Percentiles rank a stretch among this genome's conserved stretches.
Conservation (phyloP, 108 stramenopile genomes). For the Skeletonema grethae region DNA sequence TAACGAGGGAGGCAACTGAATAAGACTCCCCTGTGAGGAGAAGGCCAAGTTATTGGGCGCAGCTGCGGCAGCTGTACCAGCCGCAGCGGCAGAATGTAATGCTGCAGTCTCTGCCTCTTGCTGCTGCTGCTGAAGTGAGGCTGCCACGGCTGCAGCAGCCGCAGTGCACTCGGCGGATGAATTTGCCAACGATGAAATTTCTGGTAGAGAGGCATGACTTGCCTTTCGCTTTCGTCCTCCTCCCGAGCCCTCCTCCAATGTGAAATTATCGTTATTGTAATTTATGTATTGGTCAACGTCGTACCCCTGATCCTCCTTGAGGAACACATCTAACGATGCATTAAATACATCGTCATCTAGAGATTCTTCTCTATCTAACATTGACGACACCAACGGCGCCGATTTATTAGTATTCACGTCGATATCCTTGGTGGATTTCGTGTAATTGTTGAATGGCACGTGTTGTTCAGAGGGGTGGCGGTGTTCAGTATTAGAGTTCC, state of each 20-base stretch:
- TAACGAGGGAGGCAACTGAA: not conserved
- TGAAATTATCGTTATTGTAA: not conserved
- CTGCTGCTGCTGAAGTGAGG: slow-evolving; percentile 7
- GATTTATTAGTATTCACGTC: slow-evolving; percentile 10
- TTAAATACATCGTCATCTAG: slow-evolving; percentile 33
- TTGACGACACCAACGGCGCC: not conserved
- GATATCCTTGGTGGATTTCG: not conserved
- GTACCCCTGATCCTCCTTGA: slow-evolving; percentile 8
- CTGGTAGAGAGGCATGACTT: not conserved
- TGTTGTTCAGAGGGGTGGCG: not conserved
- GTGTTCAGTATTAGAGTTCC: slow-evolving; percentile 6
- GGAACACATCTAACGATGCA: slow-evolving; percentile 23
- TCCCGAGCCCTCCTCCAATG: not conserved
- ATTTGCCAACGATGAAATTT: slow-evolving; percentile 6
- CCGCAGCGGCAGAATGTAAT: slow-evolving; percentile 8
- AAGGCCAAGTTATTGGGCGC: slow-evolving; percentile 9
- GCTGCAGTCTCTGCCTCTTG: slow-evolving; percentile 13
- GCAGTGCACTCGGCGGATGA: slow-evolving; percentile 6
- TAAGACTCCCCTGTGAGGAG: not conserved
- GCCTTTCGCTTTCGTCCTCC: not conserved
- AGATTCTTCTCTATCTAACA: slow-evolving; percentile 8
- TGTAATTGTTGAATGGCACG: not conserved
- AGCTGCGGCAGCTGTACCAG: slow-evolving; percentile 20
- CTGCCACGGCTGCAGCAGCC: slow-evolving; percentile 12
- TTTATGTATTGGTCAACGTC: not conserved